phyloP scores from a whole-genome alignment of 352 stramenopile genomes.

The Globisporangium nagaii region DNA sequence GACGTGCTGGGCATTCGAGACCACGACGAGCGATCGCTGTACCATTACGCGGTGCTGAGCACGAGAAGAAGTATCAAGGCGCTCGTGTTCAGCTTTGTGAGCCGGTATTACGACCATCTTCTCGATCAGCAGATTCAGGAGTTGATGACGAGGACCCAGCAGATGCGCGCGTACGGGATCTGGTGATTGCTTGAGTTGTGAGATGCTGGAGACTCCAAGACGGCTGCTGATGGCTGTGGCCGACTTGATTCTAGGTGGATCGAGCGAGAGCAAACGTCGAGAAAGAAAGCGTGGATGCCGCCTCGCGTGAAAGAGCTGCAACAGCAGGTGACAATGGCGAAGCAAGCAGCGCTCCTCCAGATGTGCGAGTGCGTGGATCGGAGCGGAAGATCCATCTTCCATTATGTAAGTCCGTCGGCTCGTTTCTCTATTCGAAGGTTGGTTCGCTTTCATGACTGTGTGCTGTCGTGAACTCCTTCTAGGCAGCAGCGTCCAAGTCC shows the following conservation, averaged over 20 bases:
- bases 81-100: constrained; percentile 29
- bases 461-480: background rate
- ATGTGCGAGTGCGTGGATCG: constrained; percentile 30
- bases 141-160: constrained; percentile 27
- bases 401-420: constrained; percentile 45
- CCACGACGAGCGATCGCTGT: constrained; percentile 19
- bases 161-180: constrained; percentile 19
- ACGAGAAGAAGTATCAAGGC: constrained; percentile 8
- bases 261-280: background rate
- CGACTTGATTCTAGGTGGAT: constrained; percentile 12
- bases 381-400: constrained; percentile 37
- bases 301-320: constrained; percentile 42
- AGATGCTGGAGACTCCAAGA: background rate
- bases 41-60: constrained; percentile 48
- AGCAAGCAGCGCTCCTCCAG: constrained; percentile 22
- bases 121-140: constrained; percentile 20
- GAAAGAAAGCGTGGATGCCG: constrained; percentile 28
- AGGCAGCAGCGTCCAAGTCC: constrained; percentile 12
- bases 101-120: constrained; percentile 16
- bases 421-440: too few relatives aligned
- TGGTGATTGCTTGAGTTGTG: background rate
- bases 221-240: too few relatives aligned
- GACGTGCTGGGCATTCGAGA: constrained; percentile 32
- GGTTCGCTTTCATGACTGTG: background rate
- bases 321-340: constrained; percentile 10